These are phyloP conservation scores for Pterocarpus macrocarpus DNA, from an alignment of 306 rosid genomes.

Conservation along the genomic window DNA sequence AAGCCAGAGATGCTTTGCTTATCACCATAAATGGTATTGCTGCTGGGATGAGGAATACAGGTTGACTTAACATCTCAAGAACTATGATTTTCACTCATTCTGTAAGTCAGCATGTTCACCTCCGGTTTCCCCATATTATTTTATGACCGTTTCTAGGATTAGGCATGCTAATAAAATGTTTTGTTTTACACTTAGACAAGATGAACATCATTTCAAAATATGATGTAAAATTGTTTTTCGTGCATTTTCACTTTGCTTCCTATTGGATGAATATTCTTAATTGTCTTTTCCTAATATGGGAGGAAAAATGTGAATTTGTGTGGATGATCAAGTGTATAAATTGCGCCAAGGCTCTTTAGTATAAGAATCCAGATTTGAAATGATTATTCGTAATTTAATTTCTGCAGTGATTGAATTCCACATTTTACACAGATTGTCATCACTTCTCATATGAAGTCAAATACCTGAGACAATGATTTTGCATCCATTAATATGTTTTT, in stretches of 20 bases:
- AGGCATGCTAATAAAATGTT: constrained; percentile 12
- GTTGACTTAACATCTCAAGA: constrained; percentile 52
- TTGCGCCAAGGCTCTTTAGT: neutral
- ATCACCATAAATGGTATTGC: constrained; percentile 95
- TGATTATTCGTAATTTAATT: neutral
- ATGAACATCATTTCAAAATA: constrained; percentile 8
- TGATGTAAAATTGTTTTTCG: neutral
- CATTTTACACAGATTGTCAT: too few species aligned
- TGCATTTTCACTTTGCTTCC: neutral
- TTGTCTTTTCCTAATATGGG: neutral
- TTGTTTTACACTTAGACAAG: neutral
- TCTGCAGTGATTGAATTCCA: neutral
- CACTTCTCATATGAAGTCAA: too few species aligned
- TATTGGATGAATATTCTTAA: neutral
- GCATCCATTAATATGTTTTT: too few species aligned
- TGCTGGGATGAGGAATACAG: constrained; percentile 99
- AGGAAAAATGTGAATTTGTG: neutral
- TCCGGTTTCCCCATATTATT: neutral
- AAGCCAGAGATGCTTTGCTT: constrained; percentile 87
- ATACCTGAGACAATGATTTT: too few species aligned
- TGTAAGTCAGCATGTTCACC: neutral
- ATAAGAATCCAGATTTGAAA: neutral
- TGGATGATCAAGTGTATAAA: neutral
- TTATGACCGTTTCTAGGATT: neutral
- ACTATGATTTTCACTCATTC: constrained; percentile 6